Conservation (phyloP, 1,284 basidiomycete species). For the Heterobasidion parviporum region DNA sequence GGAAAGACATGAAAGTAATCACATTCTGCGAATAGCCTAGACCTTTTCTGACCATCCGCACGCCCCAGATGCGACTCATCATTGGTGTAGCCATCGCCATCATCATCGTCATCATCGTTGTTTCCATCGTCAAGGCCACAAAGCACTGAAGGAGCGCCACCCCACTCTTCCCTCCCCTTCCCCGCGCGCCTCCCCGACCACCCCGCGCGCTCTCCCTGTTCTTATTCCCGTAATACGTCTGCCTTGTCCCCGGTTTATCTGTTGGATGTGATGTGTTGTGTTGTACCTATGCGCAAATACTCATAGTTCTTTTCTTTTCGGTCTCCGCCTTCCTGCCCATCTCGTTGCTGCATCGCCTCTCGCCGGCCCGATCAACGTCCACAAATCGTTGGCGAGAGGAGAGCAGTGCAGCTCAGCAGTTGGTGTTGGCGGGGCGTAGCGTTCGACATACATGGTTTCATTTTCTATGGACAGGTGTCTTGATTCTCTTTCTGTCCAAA, state of each 20-base stretch:
- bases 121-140: constrained; percentile 82
- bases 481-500: not conserved
- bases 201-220: constrained; percentile 4
- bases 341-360: not conserved
- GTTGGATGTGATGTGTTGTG: not conserved
- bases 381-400: not conserved
- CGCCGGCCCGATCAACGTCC: not conserved
- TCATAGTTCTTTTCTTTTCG: constrained; percentile 22
- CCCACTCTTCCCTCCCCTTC: not conserved
- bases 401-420: not conserved
- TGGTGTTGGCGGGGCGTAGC: not conserved
- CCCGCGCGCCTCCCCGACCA: not conserved
- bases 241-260: not conserved
- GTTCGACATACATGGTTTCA: not conserved
- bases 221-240: constrained; percentile 8
- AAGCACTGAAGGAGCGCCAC: constrained; percentile 23
- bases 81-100: constrained; percentile 83
- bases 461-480: not conserved
- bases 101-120: constrained; percentile 89
- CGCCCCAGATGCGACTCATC: constrained; percentile 75
- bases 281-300: constrained; percentile 7
- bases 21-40: not conserved
- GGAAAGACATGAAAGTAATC: constrained; percentile 93
- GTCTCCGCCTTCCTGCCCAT: not conserved
- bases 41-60: not conserved